Percentiles rank a stretch among this genome's conserved stretches.
phyloP scores from a whole-genome alignment of 1,284 basidiomycete genomes.

The Spongiforma sp. region DNA sequence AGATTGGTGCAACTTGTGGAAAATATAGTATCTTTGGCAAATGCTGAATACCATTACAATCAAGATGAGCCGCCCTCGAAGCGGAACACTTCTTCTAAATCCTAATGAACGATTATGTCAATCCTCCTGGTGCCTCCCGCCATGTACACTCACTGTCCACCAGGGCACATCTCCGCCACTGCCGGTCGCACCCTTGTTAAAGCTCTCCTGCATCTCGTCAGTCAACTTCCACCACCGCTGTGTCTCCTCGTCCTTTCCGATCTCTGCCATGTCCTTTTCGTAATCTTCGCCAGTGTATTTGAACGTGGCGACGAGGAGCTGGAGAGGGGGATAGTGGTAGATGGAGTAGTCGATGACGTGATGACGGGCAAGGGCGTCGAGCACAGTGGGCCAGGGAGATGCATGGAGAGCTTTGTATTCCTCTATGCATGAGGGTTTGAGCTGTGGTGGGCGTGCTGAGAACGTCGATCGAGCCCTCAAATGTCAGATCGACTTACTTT shows the following conservation, averaged over 20 bases:
- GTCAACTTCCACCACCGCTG: constrained; percentile 80
- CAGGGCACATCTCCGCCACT: constrained; percentile 70
- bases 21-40: background rate
- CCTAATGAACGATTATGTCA: constrained; percentile 40
- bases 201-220: constrained; percentile 80
- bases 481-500: constrained; percentile 46
- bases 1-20: background rate
- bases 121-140: background rate
- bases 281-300: constrained; percentile 70
- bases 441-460: constrained; percentile 46
- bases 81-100: constrained; percentile 73
- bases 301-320: constrained; percentile 73
- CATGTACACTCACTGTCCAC: constrained; percentile 61
- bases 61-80: constrained; percentile 53
- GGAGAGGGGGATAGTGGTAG: constrained; percentile 64
- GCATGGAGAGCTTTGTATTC: constrained; percentile 77
- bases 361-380: constrained; percentile 67
- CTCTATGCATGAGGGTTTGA: constrained; percentile 64
- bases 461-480: too few species aligned
- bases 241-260: constrained; percentile 71
- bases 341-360: constrained; percentile 82
- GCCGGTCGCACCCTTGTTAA: constrained; percentile 69
- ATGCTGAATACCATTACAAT: background rate
- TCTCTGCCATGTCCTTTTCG: constrained; percentile 66
- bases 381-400: constrained; percentile 73